These are phyloP conservation scores for Exophiala spinifera DNA, from an alignment of 2,329 filamentous ascomycete genomes.

Conservation along the genomic window DNA sequence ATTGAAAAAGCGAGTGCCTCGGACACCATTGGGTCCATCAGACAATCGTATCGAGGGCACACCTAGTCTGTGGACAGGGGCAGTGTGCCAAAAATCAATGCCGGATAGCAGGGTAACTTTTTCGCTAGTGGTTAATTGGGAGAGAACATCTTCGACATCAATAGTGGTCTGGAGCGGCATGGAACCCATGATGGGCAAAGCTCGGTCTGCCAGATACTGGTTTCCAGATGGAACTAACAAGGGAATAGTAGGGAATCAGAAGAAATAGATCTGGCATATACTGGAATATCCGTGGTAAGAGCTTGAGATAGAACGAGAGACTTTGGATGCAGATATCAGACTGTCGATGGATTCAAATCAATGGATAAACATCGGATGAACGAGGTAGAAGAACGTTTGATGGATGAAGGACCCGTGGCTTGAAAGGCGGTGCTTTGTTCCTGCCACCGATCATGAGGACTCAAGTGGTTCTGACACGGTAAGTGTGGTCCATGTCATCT, in stretches of 20 bases:
- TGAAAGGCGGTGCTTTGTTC: not conserved
- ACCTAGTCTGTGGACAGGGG: slow-evolving; percentile 59
- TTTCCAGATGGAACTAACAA: not conserved
- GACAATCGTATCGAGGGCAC: slow-evolving; percentile 65
- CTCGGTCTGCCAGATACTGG: not conserved
- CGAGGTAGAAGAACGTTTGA: not conserved
- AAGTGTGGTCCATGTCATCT: too few species aligned
- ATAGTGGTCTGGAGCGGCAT: slow-evolving; percentile 20
- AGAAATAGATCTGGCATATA: not conserved
- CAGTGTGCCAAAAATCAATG: slow-evolving; percentile 69
- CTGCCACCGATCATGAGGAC: not conserved
- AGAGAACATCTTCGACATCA: slow-evolving; percentile 31
- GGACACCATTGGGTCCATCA: slow-evolving; percentile 68
- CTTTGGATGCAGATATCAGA: not conserved
- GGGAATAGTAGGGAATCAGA: not conserved
- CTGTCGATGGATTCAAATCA: not conserved
- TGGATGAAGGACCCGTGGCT: not conserved
- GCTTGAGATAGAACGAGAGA: not conserved
- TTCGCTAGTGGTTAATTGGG: slow-evolving; percentile 36
- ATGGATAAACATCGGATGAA: slow-evolving; percentile 10
- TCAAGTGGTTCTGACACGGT: too few species aligned
- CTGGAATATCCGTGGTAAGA: too few species aligned
- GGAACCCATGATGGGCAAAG: slow-evolving; percentile 20
- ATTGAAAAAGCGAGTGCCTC: slow-evolving; percentile 66
- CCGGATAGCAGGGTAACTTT: slow-evolving; percentile 60